A percentile compares a stretch with the other conserved stretches of the same genome.
Conservation (phyloP, 2,329 filamentous ascomycete genomes). For the Apiospora marii region DNA sequence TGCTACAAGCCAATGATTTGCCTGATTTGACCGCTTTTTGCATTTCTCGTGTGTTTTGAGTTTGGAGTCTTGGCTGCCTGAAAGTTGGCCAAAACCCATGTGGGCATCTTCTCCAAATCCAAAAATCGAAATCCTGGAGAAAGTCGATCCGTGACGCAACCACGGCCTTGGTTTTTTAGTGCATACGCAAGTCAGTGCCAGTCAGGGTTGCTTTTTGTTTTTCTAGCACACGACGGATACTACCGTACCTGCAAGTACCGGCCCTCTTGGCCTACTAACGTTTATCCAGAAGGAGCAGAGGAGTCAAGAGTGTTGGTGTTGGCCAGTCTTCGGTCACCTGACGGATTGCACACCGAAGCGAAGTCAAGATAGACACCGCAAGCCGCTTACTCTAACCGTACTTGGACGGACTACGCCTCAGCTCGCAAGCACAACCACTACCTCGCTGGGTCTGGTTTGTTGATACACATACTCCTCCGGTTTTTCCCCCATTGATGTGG, state of each 20-base stretch:
- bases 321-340: background rate
- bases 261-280: background rate
- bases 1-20: background rate
- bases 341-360: background rate
- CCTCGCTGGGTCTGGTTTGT: background rate
- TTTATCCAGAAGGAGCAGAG: background rate
- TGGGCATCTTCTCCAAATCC: conserved; percentile 17
- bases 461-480: background rate
- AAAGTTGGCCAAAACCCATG: conserved; percentile 13
- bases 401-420: conserved; percentile 3
- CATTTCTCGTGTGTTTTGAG: conserved; percentile 7
- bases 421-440: background rate
- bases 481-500: background rate
- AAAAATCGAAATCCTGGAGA: conserved; percentile 12
- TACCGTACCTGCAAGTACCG: background rate
- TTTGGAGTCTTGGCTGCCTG: background rate
- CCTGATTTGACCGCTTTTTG: conserved; percentile 23
- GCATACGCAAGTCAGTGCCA: conserved; percentile 1
- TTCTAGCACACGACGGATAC: background rate
- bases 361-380: background rate
- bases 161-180: conserved; percentile 15
- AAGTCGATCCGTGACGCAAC: conserved; percentile 21
- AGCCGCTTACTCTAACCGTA: conserved; percentile 9
- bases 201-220: background rate
- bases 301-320: too few relatives aligned